Evolutionary conservation across 176 grass and related monocot genomes (phyloP).

Genomic region (Eragrostis curvula): DNA sequence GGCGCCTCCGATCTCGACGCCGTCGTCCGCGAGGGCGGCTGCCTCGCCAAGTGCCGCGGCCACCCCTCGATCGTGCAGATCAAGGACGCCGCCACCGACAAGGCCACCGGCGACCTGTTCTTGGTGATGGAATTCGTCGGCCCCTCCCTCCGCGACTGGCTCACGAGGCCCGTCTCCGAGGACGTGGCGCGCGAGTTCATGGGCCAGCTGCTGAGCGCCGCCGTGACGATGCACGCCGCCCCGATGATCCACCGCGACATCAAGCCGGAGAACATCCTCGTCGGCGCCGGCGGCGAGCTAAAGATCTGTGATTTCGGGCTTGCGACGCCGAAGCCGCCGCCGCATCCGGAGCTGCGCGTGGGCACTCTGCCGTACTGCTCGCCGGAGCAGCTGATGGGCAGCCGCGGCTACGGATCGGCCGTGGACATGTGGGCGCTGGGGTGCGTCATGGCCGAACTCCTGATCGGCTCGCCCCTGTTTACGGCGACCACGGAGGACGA

Average conservation of each 20-base stretch:
- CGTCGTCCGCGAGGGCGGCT: not conserved
- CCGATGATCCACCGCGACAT: conserved; percentile 64
- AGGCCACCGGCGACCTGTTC: not conserved
- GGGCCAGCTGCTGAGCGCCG: not conserved
- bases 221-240: not conserved
- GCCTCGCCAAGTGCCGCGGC: conserved; percentile 1
- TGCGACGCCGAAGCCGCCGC: not conserved
- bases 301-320: conserved; percentile 30
- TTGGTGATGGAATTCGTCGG: not conserved
- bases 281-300: not conserved
- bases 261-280: conserved; percentile 69
- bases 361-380: conserved; percentile 17
- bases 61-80: not conserved
- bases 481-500: conserved; percentile 15
- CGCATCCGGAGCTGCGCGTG: not conserved
- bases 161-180: not conserved
- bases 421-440: conserved; percentile 26
- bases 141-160: not conserved
- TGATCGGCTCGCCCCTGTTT: conserved; percentile 27
- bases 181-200: not conserved
- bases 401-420: not conserved
- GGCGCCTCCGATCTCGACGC: not conserved
- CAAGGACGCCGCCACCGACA: not conserved
- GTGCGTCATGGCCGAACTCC: conserved; percentile 21
- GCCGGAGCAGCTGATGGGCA: conserved; percentile 2